These are phyloP conservation scores for Gloeophyllum trabeum DNA, from an alignment of 768 basidiomycete species.

Conservation along the genomic window DNA sequence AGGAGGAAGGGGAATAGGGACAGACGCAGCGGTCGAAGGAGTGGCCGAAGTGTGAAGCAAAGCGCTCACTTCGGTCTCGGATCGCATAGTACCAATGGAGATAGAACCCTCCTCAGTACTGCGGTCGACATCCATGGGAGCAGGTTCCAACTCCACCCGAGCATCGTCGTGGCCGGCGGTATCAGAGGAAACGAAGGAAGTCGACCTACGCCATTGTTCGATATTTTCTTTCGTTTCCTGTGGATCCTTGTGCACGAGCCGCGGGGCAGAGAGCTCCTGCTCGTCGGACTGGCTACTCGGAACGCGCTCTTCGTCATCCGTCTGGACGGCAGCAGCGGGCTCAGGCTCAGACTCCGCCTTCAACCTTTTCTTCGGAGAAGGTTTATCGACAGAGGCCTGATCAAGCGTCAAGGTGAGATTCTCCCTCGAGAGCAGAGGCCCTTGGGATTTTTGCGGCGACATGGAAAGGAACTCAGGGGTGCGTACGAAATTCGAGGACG, in stretches of 20 bases:
- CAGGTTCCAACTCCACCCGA: conserved; percentile 4
- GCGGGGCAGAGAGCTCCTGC: conserved; percentile 32
- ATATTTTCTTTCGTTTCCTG: conserved; percentile 23
- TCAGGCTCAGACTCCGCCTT: conserved; percentile 1
- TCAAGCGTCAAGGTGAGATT: too few species aligned
- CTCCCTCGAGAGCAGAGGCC: too few species aligned
- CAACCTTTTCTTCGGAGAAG: conserved; percentile 5
- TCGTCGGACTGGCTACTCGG: conserved; percentile 65
- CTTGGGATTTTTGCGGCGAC: conserved; percentile 5
- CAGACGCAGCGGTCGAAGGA: neutral
- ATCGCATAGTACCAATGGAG: conserved; percentile 5
- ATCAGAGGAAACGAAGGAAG: conserved; percentile 1
- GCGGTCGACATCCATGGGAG: conserved; percentile 7
- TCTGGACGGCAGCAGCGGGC: conserved; percentile 7
- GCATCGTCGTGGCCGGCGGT: conserved; percentile 1
- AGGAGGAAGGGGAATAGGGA: too few species aligned
- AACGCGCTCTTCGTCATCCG: conserved; percentile 25
- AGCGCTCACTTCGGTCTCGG: conserved; percentile 6
- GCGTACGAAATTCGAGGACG: neutral
- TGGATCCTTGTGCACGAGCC: conserved; percentile 13
- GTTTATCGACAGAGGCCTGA: conserved; percentile 1
- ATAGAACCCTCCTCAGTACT: conserved; percentile 9
- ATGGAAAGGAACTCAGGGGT: conserved; percentile 12
- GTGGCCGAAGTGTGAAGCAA: conserved; percentile 1
- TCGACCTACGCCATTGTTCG: conserved; percentile 29